Evolutionary conservation across 2,329 filamentous ascomycete species (phyloP).

Genomic region (Rosellinia necatrix): DNA sequence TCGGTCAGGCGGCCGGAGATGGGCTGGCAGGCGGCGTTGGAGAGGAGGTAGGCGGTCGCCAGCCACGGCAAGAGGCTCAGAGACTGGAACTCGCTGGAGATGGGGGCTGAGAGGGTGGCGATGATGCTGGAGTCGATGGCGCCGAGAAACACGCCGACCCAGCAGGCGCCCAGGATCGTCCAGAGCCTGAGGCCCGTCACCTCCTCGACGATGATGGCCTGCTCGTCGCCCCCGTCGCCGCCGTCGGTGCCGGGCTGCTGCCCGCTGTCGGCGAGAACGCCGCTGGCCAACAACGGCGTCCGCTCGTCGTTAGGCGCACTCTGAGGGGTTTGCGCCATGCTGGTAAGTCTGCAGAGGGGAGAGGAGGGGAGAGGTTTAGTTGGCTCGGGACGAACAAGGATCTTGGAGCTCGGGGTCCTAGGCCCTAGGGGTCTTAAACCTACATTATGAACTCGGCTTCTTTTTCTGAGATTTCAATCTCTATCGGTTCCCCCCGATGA

Average conservation of each 20-base stretch:
- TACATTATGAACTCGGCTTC: too few relatives aligned
- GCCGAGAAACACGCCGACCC: constrained; percentile 66
- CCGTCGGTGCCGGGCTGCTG: constrained; percentile 39
- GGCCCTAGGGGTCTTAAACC: too few relatives aligned
- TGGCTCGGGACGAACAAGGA: too few relatives aligned
- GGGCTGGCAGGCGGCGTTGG: constrained; percentile 85
- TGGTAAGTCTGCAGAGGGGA: constrained; percentile 1
- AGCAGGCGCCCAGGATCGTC: constrained; percentile 60
- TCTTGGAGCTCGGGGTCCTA: too few relatives aligned
- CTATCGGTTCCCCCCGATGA: too few relatives aligned
- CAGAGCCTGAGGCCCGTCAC: constrained; percentile 54
- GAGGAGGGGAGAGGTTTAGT: too few relatives aligned
- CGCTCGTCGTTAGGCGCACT: constrained; percentile 15
- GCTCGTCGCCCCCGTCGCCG: constrained; percentile 52
- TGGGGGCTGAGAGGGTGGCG: constrained; percentile 81
- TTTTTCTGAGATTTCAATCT: too few relatives aligned
- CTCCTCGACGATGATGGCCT: constrained; percentile 53
- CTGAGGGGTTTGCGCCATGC: constrained; percentile 24
- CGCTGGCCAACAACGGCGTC: constrained; percentile 32
- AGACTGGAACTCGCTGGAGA: constrained; percentile 81
- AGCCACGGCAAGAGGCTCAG: constrained; percentile 86
- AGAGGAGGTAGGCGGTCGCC: constrained; percentile 83
- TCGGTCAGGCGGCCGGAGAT: constrained; percentile 85
- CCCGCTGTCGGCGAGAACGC: constrained; percentile 2
- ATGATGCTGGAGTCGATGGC: constrained; percentile 80